Evolutionary conservation across 192 early-diverging fungal genomes (phyloP), one percentile per base, ranked within the genome.

Genomic region (Podila epigama): DNA sequence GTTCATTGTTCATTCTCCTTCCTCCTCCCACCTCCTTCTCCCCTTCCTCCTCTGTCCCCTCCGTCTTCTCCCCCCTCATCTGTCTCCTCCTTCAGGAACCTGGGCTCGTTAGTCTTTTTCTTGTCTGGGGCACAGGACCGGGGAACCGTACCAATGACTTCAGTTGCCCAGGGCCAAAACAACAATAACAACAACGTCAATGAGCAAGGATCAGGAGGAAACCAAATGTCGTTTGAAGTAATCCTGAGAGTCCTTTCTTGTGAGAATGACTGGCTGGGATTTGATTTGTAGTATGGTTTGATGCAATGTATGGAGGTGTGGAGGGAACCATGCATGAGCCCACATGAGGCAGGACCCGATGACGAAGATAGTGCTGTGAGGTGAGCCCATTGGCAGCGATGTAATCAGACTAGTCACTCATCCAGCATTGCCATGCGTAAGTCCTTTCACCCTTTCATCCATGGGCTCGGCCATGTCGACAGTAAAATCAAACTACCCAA

Each of bases 161-260:
- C 16, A 8, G 9, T 20, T 20, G 48, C 5, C 48, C 48, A 6
- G 15, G 15, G 18, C 48, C 15, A 51, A 6, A n/a, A 51, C 48
- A 6, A 51, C 18, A 18, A 51, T 22, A 51, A 51, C 48, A 51
- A 6, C 48, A 10, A 18, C 51, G 20, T 25, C 44, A 32, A 48
- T 33, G 51, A 42, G 42, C 60, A 25, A 44, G 39, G 44, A 60
- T 60, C 25, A 28, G 39, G 58, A 60, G 44, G 20, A 25, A 10
- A 25, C 27, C 27, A 22, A 52, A 52, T 52, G n/a, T n/a, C 51
- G 11, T 25, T 25, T 2, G 6, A 52, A n/a, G 28, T 4, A 54
- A 32, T 54, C 28, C 52, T 51, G 50, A 51, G 27, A 15, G 27
- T 15, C 16, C 50, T 15, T 22, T 15, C 27, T 22, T 25, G 5